Evolutionary conservation across 78 protist species (phyloP), one percentile per base, ranked within the genome.

Genomic region (Dictyostelium citrinum): DNA sequence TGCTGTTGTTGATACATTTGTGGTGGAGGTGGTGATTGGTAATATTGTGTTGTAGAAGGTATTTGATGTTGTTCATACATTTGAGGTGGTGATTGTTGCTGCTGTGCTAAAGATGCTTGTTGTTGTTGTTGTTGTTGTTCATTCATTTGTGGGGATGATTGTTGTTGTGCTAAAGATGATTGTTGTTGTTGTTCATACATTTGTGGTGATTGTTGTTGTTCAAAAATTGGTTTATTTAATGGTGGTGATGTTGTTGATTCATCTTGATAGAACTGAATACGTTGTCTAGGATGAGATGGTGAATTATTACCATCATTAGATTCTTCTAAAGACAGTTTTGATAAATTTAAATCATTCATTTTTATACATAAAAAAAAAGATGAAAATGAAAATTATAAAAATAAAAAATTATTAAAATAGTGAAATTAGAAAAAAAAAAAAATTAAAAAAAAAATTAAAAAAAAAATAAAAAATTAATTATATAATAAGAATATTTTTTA

Each of bases 241-340:
- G 55, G 58, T 74, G n/a, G 35, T 39, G 58, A 5, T 41, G n/a
- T 20, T 0, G 3, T 17, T 74, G 55, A 6, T 74, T 70, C 77
- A 70, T 70, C 77, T 33, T 70, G 77, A 70, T 70, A 70, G 37
- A 70, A 70, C 9, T 70, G 77, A 70, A 70, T 70, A 70, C 77
- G 77, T 6, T 70, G 77, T 70, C 77, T 70, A 14, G 77, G 77
- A 33, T 70, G 77, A 33, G 77, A 33, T 31, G 77, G 77, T 16
- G 77, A 70, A 12, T 70, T 29, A 16, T 70, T 70, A 33, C 35
- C 35, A 70, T 70, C 77, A 70, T 33, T 33, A 11, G 35, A 24
- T 33, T 72, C 51, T 10, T 74, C 60, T 8, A 74, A 16, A 41
- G 81, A 74, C 41, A 39, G 35, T 39, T 74, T 74, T n/a, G 55